phyloP scores from a whole-genome alignment of 768 basidiomycete genomes.

The Macrocybe gigantea region DNA sequence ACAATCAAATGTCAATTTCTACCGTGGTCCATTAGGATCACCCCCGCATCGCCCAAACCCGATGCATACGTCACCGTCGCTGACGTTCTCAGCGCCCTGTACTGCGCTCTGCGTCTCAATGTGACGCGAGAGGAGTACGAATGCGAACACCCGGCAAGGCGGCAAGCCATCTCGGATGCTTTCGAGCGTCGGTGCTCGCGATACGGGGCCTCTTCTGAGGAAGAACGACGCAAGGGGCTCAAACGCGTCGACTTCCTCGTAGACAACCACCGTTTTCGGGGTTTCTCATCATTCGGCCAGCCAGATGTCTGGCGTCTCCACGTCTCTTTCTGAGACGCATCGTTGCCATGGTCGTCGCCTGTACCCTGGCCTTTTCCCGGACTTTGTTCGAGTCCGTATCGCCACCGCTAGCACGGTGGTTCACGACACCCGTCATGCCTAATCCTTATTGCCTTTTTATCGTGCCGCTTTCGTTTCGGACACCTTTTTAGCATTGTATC shows the following conservation, averaged over 20 bases:
- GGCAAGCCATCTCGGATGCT: constrained; percentile 18
- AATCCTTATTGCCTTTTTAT: no score
- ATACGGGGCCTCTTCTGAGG: constrained; percentile 16
- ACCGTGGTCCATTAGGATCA: constrained; percentile 14
- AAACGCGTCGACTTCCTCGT: constrained; percentile 43
- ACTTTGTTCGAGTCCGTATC: no score
- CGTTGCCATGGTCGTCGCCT: no score
- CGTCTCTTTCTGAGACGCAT: constrained; percentile 5
- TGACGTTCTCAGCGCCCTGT: constrained; percentile 37
- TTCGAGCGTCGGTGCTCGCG: constrained; percentile 26
- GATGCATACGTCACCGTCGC: constrained; percentile 20
- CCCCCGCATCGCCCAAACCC: constrained; percentile 12
- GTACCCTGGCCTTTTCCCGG: no score
- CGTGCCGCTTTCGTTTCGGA: no score
- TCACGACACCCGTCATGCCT: no score
- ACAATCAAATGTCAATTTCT: constrained; percentile 12
- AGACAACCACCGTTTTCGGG: constrained; percentile 28
- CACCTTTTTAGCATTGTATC: no score
- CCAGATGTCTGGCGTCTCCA: constrained; percentile 22
- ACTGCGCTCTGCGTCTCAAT: constrained; percentile 29
- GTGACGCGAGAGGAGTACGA: constrained; percentile 29
- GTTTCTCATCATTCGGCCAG: constrained; percentile 24
- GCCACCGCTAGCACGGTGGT: no score
- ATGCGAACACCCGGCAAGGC: constrained; percentile 15
- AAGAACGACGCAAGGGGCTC: constrained; percentile 31